Evolutionary conservation across 1,284 basidiomycete species (phyloP).

Genomic region (Cryptococcus sp.): DNA sequence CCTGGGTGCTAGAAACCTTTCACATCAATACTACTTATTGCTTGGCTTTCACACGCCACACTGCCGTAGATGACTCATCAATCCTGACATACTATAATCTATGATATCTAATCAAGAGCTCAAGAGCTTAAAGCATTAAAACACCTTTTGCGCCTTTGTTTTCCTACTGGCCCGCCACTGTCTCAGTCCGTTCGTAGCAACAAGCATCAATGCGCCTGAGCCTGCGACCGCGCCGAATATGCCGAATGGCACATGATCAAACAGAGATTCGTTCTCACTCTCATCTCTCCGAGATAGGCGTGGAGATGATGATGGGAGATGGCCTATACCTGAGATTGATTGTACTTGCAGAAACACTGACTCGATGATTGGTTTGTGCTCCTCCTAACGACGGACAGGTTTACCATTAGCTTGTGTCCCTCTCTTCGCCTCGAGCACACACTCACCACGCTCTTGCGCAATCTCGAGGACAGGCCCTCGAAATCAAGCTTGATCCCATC

Average conservation of each 20-base stretch:
- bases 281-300: background rate
- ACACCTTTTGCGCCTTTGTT: constrained; percentile 7
- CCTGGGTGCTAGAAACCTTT: too few species aligned
- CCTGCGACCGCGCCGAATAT: constrained; percentile 6
- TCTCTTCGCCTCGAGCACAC: background rate
- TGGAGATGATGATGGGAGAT: constrained; percentile 7
- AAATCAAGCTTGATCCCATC: constrained; percentile 30
- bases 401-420: background rate
- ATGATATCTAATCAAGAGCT: too few species aligned
- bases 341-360: constrained; percentile 18
- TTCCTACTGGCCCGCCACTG: background rate
- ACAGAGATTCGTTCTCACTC: background rate
- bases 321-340: constrained; percentile 9
- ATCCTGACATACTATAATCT: too few species aligned
- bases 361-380: constrained; percentile 25
- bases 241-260: constrained; percentile 6
- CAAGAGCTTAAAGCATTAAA: background rate
- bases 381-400: constrained; percentile 10
- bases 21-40: too few species aligned
- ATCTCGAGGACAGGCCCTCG: constrained; percentile 15
- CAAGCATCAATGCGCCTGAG: constrained; percentile 4
- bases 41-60: too few species aligned
- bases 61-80: too few species aligned
- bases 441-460: constrained; percentile 25
- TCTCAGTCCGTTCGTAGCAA: constrained; percentile 6